phyloP scores from a whole-genome alignment of 2,329 filamentous ascomycete species.

The Teratosphaeria zuluensis region DNA sequence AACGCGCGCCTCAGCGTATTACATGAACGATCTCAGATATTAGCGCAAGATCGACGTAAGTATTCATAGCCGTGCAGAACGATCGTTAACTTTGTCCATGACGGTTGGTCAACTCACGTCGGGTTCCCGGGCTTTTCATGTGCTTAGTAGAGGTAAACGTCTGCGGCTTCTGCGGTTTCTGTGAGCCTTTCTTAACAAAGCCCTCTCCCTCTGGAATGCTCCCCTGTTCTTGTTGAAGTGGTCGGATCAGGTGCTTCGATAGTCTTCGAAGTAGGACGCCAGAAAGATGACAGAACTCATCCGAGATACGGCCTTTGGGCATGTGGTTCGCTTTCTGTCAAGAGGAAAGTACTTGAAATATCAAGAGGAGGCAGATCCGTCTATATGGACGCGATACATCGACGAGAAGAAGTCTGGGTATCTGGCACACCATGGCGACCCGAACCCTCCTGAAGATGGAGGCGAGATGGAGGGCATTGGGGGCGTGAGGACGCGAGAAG shows the following conservation, averaged over 20 bases:
- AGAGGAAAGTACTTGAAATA: slow-evolving; percentile 35
- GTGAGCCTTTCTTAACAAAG: background rate
- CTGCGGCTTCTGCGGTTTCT: background rate
- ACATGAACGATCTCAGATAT: background rate
- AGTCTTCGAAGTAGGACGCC: background rate
- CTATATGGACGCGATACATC: slow-evolving; percentile 41
- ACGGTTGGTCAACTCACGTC: background rate
- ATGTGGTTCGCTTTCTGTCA: slow-evolving; percentile 35
- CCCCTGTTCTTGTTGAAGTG: background rate
- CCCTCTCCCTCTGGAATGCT: background rate
- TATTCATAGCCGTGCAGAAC: background rate
- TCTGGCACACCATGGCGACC: slow-evolving; percentile 37
- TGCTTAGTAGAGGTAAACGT: background rate
- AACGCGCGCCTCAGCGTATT: background rate
- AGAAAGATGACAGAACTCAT: slow-evolving; percentile 26
- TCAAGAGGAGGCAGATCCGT: slow-evolving; percentile 39
- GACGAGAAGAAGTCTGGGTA: slow-evolving; percentile 41
- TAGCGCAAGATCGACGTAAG: background rate
- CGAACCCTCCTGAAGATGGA: slow-evolving; percentile 26
- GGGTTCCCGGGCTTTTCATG: background rate
- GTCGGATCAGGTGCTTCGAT: background rate
- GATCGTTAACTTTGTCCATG: background rate
- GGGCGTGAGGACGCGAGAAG: slow-evolving; percentile 19
- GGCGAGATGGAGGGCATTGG: slow-evolving; percentile 17
- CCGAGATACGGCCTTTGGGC: slow-evolving; percentile 39